Percentiles rank a stretch among this genome's conserved stretches.
Conservation (phyloP, 345 rosid genomes). For the Lumnitzera racemosa region DNA sequence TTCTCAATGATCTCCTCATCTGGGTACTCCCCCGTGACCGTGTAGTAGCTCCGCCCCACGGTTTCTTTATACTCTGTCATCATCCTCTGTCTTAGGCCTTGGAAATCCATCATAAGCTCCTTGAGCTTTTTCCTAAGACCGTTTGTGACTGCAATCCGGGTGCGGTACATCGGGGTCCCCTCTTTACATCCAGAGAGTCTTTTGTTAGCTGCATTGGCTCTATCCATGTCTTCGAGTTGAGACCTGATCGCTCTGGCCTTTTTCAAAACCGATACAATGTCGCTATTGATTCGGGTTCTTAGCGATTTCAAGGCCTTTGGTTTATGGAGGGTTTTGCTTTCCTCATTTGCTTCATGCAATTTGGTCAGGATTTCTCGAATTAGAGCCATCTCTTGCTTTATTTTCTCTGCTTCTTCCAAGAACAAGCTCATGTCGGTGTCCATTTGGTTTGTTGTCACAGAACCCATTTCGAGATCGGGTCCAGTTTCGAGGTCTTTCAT, state of each 20-base stretch:
- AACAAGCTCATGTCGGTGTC: conserved; percentile 66
- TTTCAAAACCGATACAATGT: conserved; percentile 51
- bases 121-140: conserved; percentile 15
- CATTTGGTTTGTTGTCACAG: conserved; percentile 29
- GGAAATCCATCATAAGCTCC: conserved; percentile 11
- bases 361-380: conserved; percentile 51
- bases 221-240: conserved; percentile 84
- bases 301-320: conserved; percentile 58
- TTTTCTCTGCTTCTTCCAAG: conserved; percentile 85
- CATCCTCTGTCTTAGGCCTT: conserved; percentile 5
- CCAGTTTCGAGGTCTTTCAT: conserved; percentile 90
- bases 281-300: conserved; percentile 60
- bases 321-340: conserved; percentile 76
- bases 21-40: conserved; percentile 10
- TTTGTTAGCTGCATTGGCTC: conserved; percentile 8
- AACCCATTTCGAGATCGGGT: conserved; percentile 54
- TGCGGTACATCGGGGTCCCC: conserved; percentile 10
- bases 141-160: conserved; percentile 10
- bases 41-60: conserved; percentile 7
- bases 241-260: conserved; percentile 55
- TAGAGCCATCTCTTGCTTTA: conserved; percentile 71
- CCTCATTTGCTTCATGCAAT: conserved; percentile 66
- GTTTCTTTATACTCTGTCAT: conserved; percentile 10
- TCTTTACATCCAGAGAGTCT: conserved; percentile 8
- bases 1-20: conserved; percentile 6